Base-by-base conservation (phyloP, 352 stramenopile species). In the Phytophthora quininea region DNA sequence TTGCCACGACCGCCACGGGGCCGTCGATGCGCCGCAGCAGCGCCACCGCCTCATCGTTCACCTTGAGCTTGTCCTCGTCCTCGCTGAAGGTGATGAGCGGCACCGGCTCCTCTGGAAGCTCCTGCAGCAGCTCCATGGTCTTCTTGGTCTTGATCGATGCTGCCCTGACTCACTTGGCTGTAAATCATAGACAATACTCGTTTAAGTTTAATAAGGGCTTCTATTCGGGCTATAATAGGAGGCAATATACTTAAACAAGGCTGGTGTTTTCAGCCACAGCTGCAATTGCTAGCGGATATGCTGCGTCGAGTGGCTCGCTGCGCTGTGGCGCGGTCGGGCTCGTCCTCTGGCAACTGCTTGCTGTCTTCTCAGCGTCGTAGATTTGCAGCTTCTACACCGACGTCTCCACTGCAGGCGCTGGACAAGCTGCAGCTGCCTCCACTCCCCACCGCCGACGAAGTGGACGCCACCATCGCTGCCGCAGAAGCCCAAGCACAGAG, bases 1-100 rank as follows among this genome's bases (percentile, higher is more conserved):
- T 92, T 55, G 86, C 84, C 31, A 96, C 74, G 31, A 95, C 86
- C 12, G 86, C 83, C 19, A 96, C 74, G 59, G 88, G 88, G 56
- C 86, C 85, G 37, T 89, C 72, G 48, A 96, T 93, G 58, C 80
- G 71, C 33, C 77, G 66, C 48, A 96, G 76, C 29, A 93, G 63
- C 19, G 80, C 63, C 43, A 91, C 77, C 8, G 89, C 87, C 32
- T 92, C 76, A 1, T 93, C 81, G 71, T 95, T 93, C 49, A 96
- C 84, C 37, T 89, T 76, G 45, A 96, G 80, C 69, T 84, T 57
- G 68, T 94, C 82, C 51, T 93, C 81, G 47, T 91, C 84, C 51
- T 95, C 87, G 62, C 76, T 90, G 71, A 95, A 94, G 60, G 89
- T 91, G 71, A 96, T 92, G 46, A 96, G 75, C 63, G 88, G 84